A percentile compares a stretch with the other conserved stretches of the same genome.
Evolutionary conservation across 176 grass and related monocot species (phyloP).

Genomic region (Triticum dicoccoides): DNA sequence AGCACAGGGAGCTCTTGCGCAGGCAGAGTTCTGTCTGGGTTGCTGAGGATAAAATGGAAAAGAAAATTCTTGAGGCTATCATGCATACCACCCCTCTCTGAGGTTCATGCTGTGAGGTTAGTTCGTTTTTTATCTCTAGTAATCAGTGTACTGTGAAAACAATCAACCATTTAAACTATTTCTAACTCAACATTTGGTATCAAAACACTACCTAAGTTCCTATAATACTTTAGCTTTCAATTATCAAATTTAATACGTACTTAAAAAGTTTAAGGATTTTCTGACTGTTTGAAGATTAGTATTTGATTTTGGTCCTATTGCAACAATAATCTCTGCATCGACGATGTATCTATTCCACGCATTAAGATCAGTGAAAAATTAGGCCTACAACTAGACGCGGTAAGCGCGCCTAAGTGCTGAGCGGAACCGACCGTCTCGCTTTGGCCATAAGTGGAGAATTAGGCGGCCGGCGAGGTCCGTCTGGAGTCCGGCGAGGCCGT

Average conservation of each 20-base stretch:
- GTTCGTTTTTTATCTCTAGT: constrained; percentile 11
- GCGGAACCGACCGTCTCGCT: no score
- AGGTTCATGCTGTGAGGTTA: constrained; percentile 12
- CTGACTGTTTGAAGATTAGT: not conserved
- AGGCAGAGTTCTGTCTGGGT: constrained; percentile 65
- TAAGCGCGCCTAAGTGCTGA: no score
- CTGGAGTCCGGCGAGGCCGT: no score
- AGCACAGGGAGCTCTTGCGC: constrained; percentile 56
- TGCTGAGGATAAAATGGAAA: constrained; percentile 53
- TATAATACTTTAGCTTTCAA: not conserved
- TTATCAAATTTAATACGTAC: not conserved
- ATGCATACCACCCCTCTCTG: constrained; percentile 36
- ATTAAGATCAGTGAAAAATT: not conserved
- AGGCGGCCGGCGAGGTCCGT: no score
- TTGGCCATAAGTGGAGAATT: no score
- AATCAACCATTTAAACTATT: not conserved
- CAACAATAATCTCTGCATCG: not conserved
- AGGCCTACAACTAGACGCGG: no score
- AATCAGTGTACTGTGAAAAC: not conserved
- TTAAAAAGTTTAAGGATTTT: not conserved
- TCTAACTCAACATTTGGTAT: not conserved
- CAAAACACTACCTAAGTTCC: not conserved
- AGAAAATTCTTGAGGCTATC: constrained; percentile 40
- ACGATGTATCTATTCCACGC: not conserved
- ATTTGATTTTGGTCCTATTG: not conserved